Base-by-base conservation (phyloP, 2,329 filamentous ascomycete genomes). In the Penicillium hordei region DNA sequence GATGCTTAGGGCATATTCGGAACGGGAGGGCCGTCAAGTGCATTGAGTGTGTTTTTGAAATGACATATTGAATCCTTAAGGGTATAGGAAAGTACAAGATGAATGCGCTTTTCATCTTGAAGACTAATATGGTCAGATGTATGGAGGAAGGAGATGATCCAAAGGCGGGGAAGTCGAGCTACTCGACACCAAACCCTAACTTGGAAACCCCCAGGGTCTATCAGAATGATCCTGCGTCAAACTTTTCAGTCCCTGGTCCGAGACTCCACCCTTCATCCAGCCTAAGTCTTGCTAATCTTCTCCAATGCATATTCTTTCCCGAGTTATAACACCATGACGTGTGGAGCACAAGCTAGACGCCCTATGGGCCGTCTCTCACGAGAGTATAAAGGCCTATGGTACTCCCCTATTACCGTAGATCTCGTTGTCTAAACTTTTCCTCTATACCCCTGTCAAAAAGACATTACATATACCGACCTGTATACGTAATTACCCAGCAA, bases 101-200 rank as follows among this genome's bases (percentile, higher is more conserved):
- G 29, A n/a, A 51, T 9, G 21, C 0, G 1, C 5, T 25, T 19
- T 36, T 27, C 17, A 45, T n/a, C 25, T 51, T 43, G 25, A 19
- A 40, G 13, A 48, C 9, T 19, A n/a, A 23, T 19, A 29, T 51
- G 21, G 52, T 34, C 43, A 50, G 36, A 17, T 4, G n/a, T 23
- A 55, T 27, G n/a, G 6, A 9, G 15, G 17, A 48, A n/a, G 27
- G 27, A 46, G 51, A 48, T 48, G 19, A 38, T 39, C 25, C 21
- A n/a, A 17, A 49, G 43, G 42, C 48, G 54, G 54, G 54, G 55
- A 53, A 53, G 19, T 15, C 13, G 42, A 27, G 48, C 36, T 36
- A 36, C 15, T n/a, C 23, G 17, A 52, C 27, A 13, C 34, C 43
- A 57, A 53, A 29, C 55, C 55, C 55, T 57, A 57, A 53, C 36